Evolutionary conservation across 2,329 filamentous ascomycete genomes (phyloP).

Genomic region (Dactylella cylindrospora): DNA sequence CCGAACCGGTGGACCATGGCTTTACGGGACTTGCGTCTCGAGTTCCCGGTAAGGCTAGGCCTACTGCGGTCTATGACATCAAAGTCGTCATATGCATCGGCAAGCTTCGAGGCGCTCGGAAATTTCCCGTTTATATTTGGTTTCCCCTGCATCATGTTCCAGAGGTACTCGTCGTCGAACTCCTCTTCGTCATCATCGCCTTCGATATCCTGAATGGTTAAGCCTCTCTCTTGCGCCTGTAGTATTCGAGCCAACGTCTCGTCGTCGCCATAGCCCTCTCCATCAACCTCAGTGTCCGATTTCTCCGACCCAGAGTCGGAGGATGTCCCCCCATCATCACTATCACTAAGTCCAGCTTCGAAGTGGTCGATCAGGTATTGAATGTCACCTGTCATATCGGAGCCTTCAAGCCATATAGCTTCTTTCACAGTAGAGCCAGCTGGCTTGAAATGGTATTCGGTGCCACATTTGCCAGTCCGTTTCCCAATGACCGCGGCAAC

Average conservation of each 20-base stretch:
- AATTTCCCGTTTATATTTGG: conserved; percentile 49
- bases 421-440: conserved; percentile 16
- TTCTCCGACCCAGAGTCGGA: conserved; percentile 11
- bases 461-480: conserved; percentile 1
- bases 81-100: conserved; percentile 63
- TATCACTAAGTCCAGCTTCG: conserved; percentile 10
- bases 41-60: conserved; percentile 60
- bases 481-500: conserved; percentile 12
- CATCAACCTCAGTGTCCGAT: conserved; percentile 1
- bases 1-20: conserved; percentile 57
- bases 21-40: conserved; percentile 64
- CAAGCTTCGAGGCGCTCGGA: conserved; percentile 54
- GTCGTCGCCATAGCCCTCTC: conserved; percentile 57
- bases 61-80: conserved; percentile 83
- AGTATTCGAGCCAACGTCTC: conserved; percentile 63
- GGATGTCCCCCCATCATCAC: too few relatives aligned
- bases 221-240: conserved; percentile 54
- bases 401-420: conserved; percentile 27
- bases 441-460: conserved; percentile 32
- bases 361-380: conserved; percentile 32
- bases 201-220: conserved; percentile 46
- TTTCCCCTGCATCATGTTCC: conserved; percentile 51
- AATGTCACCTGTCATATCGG: conserved; percentile 23
- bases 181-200: conserved; percentile 45
- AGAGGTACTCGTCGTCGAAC: conserved; percentile 59